Evolutionary conservation across 441 rosid genomes (phyloP), one percentile per base, ranked within the genome.

Genomic region (Croton setiger): DNA sequence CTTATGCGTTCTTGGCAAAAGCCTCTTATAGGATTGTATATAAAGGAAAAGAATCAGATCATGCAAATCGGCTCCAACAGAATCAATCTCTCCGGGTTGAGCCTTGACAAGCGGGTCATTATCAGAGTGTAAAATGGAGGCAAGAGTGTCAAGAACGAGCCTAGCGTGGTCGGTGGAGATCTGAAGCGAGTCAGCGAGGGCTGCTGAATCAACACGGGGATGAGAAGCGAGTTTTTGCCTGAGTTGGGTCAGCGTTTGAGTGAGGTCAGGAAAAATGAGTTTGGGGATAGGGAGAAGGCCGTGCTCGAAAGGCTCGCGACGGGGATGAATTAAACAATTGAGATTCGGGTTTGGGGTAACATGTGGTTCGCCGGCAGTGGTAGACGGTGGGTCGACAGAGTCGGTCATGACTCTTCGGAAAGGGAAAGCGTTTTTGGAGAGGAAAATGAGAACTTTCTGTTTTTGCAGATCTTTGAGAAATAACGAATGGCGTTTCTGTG

Each of bases 201-300:
- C 60, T 68, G 85, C 85, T n/a, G 88, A 78, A 78, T 87, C 83
- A 63, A 86, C 88, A 9, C 97, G 93, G 73, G 54, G 77, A 21
- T 75, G 67, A 1, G 86, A 77, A 14, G 85, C 68, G 63, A 90
- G 85, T 72, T 85, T 88, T 66, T 78, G 90, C 80, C 85, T 87
- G 66, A 96, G 84, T 15, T 92, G 90, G 27, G 76, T 79, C 56
- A 93, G 89, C 75, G 87, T 79, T 77, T 85, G 94, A 70, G 83
- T 87, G 62, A 93, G 97, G 87, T 96, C 99, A 39, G 89, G 70
- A 69, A 89, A 91, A 61, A 88, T 84, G 69, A 96, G 94, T 79
- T 93, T 96, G 71, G 88, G 93, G 78, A 96, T 91, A 64, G 96
- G 97, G 60, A 96, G 86, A 71, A 93, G 93, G 0, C 97, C 98